Base-by-base conservation (phyloP, 441 rosid genomes). In the Syzygium syzygioides region DNA sequence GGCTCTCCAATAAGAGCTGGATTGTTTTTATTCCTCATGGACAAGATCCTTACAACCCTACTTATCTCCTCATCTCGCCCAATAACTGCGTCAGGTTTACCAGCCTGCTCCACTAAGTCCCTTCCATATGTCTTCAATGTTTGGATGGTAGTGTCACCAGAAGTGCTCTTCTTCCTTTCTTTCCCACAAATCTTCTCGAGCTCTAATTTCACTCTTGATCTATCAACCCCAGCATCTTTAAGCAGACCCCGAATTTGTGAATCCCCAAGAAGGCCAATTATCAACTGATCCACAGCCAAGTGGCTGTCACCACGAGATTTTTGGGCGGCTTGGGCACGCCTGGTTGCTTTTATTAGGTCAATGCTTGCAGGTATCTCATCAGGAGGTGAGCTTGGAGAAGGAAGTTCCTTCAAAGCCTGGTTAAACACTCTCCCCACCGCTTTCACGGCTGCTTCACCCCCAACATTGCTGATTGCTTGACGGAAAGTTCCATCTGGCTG, bases 101-200 rank as follows among this genome's bases (percentile, higher is more conserved):
- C 98, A 19, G 99, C 99, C 89, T 95, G 95, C 90, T 97, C 98
- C 41, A 97, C 99, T 25, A 96, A 95, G 79, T 97, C 99, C 66
- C 96, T 92, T 7, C 99, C 99, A 45, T 97, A 96, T n/a, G 97
- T 96, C 94, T 96, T 95, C 89, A 97, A 87, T n/a, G 98, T 98
- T 86, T 95, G 98, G 45, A 94, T 95, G 55, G 84, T 94, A 8
- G 97, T 91, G 55, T 96, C 99, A 4, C 97, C 99, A 12, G 96
- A 90, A 45, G 98, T 97, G 88, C 97, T 97, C 90, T 95, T 97
- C 91, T 91, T 96, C 23, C 97, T 97, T 90, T 94, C 97, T 89
- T 96, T 96, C 7, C 98, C 96, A 32, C 96, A 92, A 57, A 97
- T 96, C 90, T 95, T 97, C 89, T 96, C 97, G 20, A 97, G 93